A percentile compares a stretch with the other conserved stretches of the same genome.
phyloP scores from a whole-genome alignment of 164 flowering plant genomes.

The Vitis rupestris region DNA sequence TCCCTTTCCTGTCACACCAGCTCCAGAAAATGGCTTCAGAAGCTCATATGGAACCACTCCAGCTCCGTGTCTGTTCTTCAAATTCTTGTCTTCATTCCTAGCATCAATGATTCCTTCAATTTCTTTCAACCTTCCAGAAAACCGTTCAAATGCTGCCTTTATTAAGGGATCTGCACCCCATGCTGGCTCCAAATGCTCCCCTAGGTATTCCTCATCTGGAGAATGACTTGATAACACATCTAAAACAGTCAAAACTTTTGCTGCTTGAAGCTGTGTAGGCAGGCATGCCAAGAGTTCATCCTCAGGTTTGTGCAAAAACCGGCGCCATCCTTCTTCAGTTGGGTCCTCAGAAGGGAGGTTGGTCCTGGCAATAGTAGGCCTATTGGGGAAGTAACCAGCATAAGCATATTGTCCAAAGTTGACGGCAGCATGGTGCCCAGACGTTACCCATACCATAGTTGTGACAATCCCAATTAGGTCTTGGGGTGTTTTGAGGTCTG shows the following conservation, averaged over 20 bases:
- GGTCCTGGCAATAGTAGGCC: slow-evolving; percentile 60
- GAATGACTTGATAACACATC: slow-evolving; percentile 49
- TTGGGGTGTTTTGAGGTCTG: slow-evolving; percentile 38
- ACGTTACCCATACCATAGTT: slow-evolving; percentile 68
- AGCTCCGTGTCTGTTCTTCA: slow-evolving; percentile 52
- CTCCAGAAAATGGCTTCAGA: slow-evolving; percentile 45
- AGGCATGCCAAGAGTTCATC: slow-evolving; percentile 22
- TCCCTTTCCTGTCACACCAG: slow-evolving; percentile 56
- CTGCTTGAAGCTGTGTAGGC: slow-evolving; percentile 52
- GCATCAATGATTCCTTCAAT: slow-evolving; percentile 43
- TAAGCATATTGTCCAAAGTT: slow-evolving; percentile 76
- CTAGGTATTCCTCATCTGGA: slow-evolving; percentile 63
- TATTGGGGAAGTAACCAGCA: slow-evolving; percentile 71
- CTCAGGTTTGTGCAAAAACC: slow-evolving; percentile 38
- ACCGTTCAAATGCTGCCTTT: slow-evolving; percentile 40
- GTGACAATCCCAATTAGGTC: slow-evolving; percentile 52
- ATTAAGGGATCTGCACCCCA: slow-evolving; percentile 35
- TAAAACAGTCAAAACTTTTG: slow-evolving; percentile 38
- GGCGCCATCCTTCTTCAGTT: slow-evolving; percentile 13
- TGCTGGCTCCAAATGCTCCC: slow-evolving; percentile 32
- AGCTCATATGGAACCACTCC: slow-evolving; percentile 52
- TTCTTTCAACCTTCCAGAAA: slow-evolving; percentile 35
- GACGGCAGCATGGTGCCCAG: slow-evolving; percentile 79
- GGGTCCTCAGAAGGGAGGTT: slow-evolving; percentile 63
- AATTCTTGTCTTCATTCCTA: slow-evolving; percentile 28